phyloP scores from a whole-genome alignment of 1,139 yeast genomes.

The Blastobotrys aristatus region DNA sequence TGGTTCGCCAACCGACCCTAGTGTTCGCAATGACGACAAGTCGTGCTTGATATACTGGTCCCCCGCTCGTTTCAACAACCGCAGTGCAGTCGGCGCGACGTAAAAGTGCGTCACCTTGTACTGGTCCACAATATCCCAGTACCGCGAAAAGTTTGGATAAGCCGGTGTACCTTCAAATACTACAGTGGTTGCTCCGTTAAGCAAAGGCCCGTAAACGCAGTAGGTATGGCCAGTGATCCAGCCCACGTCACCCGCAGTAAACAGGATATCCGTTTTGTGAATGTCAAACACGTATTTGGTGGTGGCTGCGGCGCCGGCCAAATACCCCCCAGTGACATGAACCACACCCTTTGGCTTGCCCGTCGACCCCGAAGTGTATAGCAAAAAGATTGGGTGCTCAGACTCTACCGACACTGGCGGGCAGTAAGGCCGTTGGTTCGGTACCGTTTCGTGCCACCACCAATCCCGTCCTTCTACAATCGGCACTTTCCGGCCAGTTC shows the following conservation, averaged over 20 bases:
- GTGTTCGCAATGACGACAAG: conserved; percentile 78
- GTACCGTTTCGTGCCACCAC: conserved; percentile 89
- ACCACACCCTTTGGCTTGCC: conserved; percentile 99
- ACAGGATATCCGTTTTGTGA: conserved; percentile 65
- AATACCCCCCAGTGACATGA: conserved; percentile 90
- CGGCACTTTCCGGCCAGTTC: conserved; percentile 70
- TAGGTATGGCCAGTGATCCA: conserved; percentile 99
- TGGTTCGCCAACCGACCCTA: conserved; percentile 99
- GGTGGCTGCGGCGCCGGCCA: conserved; percentile 91
- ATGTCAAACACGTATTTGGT: conserved; percentile 92
- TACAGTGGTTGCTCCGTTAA: conserved; percentile 83
- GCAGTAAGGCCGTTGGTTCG: conserved; percentile 74
- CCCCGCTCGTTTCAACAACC: conserved; percentile 93
- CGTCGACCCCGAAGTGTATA: conserved; percentile 95
- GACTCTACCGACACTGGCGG: conserved; percentile 86
- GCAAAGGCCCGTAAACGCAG: conserved; percentile 89
- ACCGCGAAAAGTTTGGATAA: conserved; percentile 92
- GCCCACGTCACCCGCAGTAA: conserved; percentile 98
- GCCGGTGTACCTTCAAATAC: conserved; percentile 98
- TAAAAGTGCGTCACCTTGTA: conserved; percentile 94
- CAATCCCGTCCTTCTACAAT: conserved; percentile 81
- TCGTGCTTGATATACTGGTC: conserved; percentile 86
- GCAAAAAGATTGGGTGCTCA: conserved; percentile 89
- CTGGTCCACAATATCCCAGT: conserved; percentile 93
- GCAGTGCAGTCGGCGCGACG: conserved; percentile 96